These are phyloP conservation scores for Pontederia paniculata DNA, from an alignment of 176 grass and related monocot species.

Conservation along the genomic window DNA sequence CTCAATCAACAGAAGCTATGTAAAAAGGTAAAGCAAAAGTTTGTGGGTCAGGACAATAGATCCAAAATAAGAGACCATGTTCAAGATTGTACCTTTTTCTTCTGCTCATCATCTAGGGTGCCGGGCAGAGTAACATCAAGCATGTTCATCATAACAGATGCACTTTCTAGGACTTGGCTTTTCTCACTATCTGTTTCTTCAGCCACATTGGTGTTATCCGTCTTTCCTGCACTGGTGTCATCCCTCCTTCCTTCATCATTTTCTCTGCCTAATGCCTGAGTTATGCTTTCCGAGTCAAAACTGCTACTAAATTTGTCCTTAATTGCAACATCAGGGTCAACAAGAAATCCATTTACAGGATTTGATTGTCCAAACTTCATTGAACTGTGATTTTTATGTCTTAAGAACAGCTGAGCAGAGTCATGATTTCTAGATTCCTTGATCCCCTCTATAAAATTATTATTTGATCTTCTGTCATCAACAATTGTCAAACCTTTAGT, in stretches of 20 bases:
- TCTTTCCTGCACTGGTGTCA: conserved; percentile 11
- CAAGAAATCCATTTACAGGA: conserved; percentile 46
- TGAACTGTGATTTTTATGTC: conserved; percentile 14
- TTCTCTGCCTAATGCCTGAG: conserved; percentile 16
- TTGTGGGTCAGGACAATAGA: background rate
- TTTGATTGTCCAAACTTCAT: background rate
- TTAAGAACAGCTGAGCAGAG: conserved; percentile 24
- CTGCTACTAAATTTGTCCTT: conserved; percentile 27
- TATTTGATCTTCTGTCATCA: conserved; percentile 32
- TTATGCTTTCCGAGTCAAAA: conserved; percentile 21
- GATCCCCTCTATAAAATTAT: conserved; percentile 16
- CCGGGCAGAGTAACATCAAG: conserved; percentile 87
- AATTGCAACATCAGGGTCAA: conserved; percentile 38
- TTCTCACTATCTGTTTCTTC: conserved; percentile 42
- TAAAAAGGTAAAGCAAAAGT: conserved; percentile 14
- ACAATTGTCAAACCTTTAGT: conserved; percentile 66
- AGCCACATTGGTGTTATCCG: background rate
- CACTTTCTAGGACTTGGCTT: conserved; percentile 62
- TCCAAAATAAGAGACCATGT: background rate
- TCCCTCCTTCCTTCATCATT: conserved; percentile 23
- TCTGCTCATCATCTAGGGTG: conserved; percentile 61
- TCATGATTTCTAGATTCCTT: conserved; percentile 19
- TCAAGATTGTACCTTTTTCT: conserved; percentile 47
- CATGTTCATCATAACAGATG: conserved; percentile 77
- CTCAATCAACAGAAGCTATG: background rate